Conservation (phyloP, 768 basidiomycete species). For the Leccinum pellstonianum region DNA sequence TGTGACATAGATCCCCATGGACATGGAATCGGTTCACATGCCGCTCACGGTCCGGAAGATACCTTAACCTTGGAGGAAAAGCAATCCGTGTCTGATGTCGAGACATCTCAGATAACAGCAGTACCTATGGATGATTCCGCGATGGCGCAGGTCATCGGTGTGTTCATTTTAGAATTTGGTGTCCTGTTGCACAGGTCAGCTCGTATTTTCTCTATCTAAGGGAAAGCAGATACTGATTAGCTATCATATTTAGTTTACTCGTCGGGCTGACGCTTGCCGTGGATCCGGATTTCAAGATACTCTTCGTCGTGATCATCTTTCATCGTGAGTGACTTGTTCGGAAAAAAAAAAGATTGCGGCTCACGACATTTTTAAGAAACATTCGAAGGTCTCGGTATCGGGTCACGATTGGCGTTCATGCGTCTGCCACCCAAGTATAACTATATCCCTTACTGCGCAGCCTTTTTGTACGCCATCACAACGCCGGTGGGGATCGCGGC, state of each 20-base stretch:
- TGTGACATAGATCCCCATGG: constrained; percentile 64
- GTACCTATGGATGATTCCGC: constrained; percentile 40
- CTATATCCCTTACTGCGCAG: constrained; percentile 59
- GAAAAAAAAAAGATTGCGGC: background rate
- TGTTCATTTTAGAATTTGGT: constrained; percentile 93
- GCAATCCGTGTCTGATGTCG: constrained; percentile 27
- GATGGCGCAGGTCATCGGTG: constrained; percentile 74
- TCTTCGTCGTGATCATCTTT: constrained; percentile 90
- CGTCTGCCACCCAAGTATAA: constrained; percentile 52
- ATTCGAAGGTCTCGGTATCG: constrained; percentile 93
- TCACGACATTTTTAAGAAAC: constrained; percentile 52
- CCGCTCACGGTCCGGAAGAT: constrained; percentile 70
- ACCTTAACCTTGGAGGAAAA: constrained; percentile 3
- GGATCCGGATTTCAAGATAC: constrained; percentile 70
- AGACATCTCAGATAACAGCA: constrained; percentile 14
- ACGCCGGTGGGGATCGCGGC: constrained; percentile 88
- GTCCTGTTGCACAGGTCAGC: constrained; percentile 76
- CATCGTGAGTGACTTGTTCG: constrained; percentile 65
- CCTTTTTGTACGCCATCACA: constrained; percentile 66
- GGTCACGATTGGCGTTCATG: constrained; percentile 83
- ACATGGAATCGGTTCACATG: constrained; percentile 56
- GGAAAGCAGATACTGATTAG: background rate
- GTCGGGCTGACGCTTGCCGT: constrained; percentile 94
- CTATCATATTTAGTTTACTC: constrained; percentile 50
- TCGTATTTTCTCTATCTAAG: background rate